phyloP scores from a whole-genome alignment of 1,284 basidiomycete species.

The Ustilago cynodontis region DNA sequence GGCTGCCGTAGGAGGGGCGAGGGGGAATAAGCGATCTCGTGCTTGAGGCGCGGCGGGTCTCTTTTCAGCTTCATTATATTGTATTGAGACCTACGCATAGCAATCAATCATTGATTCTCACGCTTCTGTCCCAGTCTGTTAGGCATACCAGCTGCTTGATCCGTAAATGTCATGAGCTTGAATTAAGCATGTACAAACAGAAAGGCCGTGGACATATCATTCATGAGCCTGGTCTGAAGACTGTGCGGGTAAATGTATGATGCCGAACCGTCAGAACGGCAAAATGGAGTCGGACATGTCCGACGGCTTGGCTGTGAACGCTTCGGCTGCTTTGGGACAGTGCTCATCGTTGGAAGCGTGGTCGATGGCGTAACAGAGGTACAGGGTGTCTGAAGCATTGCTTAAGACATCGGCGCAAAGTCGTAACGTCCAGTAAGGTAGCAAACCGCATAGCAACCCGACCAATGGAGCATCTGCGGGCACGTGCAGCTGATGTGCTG shows the following conservation, averaged over 20 bases:
- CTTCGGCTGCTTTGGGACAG: conserved; percentile 43
- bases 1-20: conserved; percentile 9
- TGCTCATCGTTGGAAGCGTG: conserved; percentile 73
- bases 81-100: not conserved
- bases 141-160: not conserved
- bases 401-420: conserved; percentile 85
- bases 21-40: conserved; percentile 44
- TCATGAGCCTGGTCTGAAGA: not conserved
- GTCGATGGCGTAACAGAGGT: conserved; percentile 89
- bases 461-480: conserved; percentile 83
- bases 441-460: conserved; percentile 80
- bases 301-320: conserved; percentile 38
- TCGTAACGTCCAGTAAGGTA: conserved; percentile 83
- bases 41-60: conserved; percentile 11
- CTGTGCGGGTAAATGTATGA: not conserved
- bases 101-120: not conserved
- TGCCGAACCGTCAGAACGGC: conserved; percentile 24
- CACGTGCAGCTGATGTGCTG: conserved; percentile 82
- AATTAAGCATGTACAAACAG: conserved; percentile 6
- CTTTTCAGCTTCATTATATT: not conserved
- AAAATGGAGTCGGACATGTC: conserved; percentile 39
- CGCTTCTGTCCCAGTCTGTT: not conserved
- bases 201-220: not conserved
- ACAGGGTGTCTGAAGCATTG: conserved; percentile 84
- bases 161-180: conserved; percentile 3